phyloP scores from a whole-genome alignment of 1,139 yeast genomes.

The Yamadazyma kanchanaburiensis region DNA sequence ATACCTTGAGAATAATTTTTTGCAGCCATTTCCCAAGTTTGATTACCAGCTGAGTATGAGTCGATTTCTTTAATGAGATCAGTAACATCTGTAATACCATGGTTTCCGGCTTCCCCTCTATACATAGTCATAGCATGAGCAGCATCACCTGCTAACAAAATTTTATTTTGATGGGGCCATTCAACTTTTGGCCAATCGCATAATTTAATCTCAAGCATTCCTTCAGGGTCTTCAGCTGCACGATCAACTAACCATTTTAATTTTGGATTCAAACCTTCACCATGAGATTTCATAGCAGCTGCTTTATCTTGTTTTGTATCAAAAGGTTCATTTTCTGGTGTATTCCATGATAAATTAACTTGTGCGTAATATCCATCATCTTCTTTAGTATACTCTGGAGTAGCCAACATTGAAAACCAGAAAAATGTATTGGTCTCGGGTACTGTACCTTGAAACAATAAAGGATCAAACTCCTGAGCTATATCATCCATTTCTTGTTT shows the following conservation, averaged over 20 bases:
- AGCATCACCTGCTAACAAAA: conserved; percentile 13
- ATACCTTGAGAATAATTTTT: conserved; percentile 10
- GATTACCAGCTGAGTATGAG: conserved; percentile 3
- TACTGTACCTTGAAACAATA: conserved; percentile 25
- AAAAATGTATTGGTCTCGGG: conserved; percentile 21
- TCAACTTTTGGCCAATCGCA: conserved; percentile 17
- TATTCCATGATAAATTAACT: conserved; percentile 19
- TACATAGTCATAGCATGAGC: conserved; percentile 22
- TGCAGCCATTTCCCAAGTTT: conserved; percentile 12
- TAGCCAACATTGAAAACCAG: conserved; percentile 24
- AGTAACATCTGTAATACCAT: conserved; percentile 17
- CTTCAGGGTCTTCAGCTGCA: conserved; percentile 12
- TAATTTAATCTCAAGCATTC: conserved; percentile 14
- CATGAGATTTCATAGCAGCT: conserved; percentile 14
- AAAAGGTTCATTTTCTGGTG: conserved; percentile 13
- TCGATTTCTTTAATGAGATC: conserved; percentile 13
- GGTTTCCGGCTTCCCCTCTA: conserved; percentile 20
- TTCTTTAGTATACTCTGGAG: conserved; percentile 17
- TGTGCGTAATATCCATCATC: conserved; percentile 16
- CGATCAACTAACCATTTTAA: conserved; percentile 14
- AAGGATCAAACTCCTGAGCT: conserved; percentile 19
- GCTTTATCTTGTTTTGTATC: conserved; percentile 14
- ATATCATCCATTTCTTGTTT: conserved; percentile 16
- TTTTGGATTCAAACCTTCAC: conserved; percentile 13
- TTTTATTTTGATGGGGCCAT: conserved; percentile 7